Evolutionary conservation across 148 eudicot genomes (phyloP).

Genomic region (Silene conica): DNA sequence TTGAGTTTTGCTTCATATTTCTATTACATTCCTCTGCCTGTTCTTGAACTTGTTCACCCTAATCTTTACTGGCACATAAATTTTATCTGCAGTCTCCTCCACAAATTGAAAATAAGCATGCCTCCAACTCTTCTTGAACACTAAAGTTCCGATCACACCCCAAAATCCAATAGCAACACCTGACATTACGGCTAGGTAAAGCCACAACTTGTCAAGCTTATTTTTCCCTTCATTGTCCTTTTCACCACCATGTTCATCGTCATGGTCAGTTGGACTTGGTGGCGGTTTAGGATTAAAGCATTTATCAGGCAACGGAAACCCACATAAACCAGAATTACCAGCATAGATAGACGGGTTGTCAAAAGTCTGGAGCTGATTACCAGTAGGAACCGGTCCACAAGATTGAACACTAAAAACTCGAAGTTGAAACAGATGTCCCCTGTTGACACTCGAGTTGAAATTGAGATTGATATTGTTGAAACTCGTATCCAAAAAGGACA

Average conservation of each 20-base stretch:
- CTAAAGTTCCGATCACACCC: conserved; percentile 25
- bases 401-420: background rate
- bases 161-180: conserved; percentile 34
- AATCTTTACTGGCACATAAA: background rate
- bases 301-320: conserved; percentile 25
- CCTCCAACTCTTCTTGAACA: conserved; percentile 26
- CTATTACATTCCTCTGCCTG: no score
- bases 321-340: conserved; percentile 37
- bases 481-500: conserved; percentile 5
- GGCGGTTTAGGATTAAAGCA: conserved; percentile 13
- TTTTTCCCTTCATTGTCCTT: background rate
- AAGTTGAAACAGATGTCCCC: conserved; percentile 2
- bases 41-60: background rate
- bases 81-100: conserved; percentile 11
- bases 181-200: conserved; percentile 9
- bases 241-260: background rate
- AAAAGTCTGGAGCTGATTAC: conserved; percentile 26
- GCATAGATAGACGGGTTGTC: conserved; percentile 28
- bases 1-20: no score
- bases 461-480: background rate
- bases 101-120: conserved; percentile 15
- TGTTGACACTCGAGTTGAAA: background rate
- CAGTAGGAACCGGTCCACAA: conserved; percentile 21
- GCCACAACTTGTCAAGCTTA: conserved; percentile 16
- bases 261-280: background rate